Evolutionary conservation across 495 filamentous ascomycete species (phyloP).

Genomic region (Annulohypoxylon maeteangense): DNA sequence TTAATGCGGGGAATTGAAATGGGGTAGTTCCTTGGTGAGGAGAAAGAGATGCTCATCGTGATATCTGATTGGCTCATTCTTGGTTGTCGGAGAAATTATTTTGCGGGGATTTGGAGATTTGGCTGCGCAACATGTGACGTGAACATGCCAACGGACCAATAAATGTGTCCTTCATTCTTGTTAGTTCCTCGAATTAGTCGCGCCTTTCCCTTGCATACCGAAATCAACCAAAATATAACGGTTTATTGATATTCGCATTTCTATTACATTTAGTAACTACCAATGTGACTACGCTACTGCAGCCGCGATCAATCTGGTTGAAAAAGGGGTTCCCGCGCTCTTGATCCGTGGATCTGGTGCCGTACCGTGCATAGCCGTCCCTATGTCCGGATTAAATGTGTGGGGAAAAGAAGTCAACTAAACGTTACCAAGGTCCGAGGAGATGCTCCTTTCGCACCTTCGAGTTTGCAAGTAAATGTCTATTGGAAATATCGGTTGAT

Average conservation of each 20-base stretch:
- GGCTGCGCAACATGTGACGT: not conserved
- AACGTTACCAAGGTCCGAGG: conserved; percentile 27
- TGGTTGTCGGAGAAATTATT: conserved; percentile 11
- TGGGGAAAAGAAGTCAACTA: not conserved
- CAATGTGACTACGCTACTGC: too few species aligned
- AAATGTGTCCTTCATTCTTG: not conserved
- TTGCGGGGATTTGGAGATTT: conserved; percentile 5
- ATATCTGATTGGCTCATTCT: conserved; percentile 6
- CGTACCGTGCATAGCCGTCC: not conserved
- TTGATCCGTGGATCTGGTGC: not conserved
- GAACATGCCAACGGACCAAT: not conserved
- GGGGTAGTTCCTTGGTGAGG: conserved; percentile 25
- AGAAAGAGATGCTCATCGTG: not conserved
- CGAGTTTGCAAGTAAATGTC: not conserved
- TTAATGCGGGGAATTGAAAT: conserved; percentile 27
- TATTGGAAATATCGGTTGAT: not conserved
- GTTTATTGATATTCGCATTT: not conserved
- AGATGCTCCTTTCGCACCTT: conserved; percentile 19
- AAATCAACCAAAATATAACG: not conserved
- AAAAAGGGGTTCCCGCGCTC: not conserved
- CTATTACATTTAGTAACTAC: not conserved
- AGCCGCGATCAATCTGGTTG: not conserved
- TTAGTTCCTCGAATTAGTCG: not conserved
- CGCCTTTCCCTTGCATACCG: not conserved
- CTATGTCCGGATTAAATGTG: conserved; percentile 11